phyloP scores from a whole-genome alignment of 2,329 filamentous ascomycete genomes.

The Talaromyces sp. region DNA sequence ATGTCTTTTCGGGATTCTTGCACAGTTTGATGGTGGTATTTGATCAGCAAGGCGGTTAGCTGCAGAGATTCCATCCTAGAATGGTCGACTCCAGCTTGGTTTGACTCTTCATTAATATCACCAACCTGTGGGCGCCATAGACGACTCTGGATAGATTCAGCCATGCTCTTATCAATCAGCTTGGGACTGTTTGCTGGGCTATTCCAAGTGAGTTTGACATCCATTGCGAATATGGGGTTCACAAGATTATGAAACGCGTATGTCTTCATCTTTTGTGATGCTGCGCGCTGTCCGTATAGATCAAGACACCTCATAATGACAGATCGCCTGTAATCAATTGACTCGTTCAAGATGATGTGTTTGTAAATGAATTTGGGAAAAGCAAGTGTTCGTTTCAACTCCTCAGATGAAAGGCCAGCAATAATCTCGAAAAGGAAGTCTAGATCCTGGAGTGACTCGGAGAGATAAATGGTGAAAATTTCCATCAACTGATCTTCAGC shows the following conservation, averaged over 20 bases:
- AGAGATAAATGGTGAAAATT: conserved; percentile 76
- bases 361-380: conserved; percentile 80
- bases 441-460: conserved; percentile 67
- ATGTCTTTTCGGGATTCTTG: conserved; percentile 94
- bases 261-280: conserved; percentile 83
- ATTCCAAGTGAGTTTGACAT: conserved; percentile 78
- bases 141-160: conserved; percentile 84
- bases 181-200: conserved; percentile 56
- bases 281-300: conserved; percentile 71
- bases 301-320: conserved; percentile 83
- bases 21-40: conserved; percentile 83
- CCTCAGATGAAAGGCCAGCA: conserved; percentile 75
- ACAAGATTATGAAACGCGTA: conserved; percentile 89
- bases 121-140: conserved; percentile 88
- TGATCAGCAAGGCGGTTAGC: conserved; percentile 88
- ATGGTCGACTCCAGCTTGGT: conserved; percentile 84
- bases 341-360: conserved; percentile 76
- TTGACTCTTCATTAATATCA: conserved; percentile 76
- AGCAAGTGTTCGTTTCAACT: conserved; percentile 70
- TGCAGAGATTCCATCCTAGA: conserved; percentile 94
- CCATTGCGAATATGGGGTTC: conserved; percentile 94
- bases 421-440: conserved; percentile 82
- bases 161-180: conserved; percentile 79
- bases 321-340: conserved; percentile 78
- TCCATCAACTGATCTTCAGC: conserved; percentile 81